Conservation (phyloP, 331 rosid genomes). For the Erythrophleum ivorense region DNA sequence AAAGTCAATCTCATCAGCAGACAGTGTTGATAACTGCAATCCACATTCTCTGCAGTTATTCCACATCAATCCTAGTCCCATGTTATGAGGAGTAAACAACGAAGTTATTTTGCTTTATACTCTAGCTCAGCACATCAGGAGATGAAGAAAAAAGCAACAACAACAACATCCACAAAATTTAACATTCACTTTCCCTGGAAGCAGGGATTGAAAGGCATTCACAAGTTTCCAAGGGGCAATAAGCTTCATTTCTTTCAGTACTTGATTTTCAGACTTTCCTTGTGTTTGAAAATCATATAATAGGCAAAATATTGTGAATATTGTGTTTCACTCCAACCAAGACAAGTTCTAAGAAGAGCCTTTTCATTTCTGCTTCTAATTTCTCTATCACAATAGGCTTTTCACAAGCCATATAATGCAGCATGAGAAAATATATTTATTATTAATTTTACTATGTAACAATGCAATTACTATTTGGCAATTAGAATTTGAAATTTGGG, state of each 20-base stretch:
- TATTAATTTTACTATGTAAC: too few species aligned
- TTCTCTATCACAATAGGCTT: too few species aligned
- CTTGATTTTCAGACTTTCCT: background rate
- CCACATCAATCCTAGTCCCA: constrained; percentile 34
- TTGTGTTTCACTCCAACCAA: constrained; percentile 5
- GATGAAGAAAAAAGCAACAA: too few species aligned
- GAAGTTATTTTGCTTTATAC: background rate
- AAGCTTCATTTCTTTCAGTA: constrained; percentile 4
- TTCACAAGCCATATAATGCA: too few species aligned
- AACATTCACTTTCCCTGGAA: background rate
- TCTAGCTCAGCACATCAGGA: constrained; percentile 7
- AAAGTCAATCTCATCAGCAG: constrained; percentile 64
- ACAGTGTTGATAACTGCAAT: constrained; percentile 58
- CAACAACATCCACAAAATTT: constrained; percentile 1
- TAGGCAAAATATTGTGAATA: background rate
- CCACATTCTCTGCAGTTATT: constrained; percentile 76
- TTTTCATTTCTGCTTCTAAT: too few species aligned
- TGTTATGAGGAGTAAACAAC: constrained; percentile 18
- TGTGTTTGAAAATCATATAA: background rate
- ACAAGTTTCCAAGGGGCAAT: background rate
- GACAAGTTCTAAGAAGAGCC: too few species aligned
- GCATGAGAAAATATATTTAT: too few species aligned
- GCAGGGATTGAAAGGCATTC: background rate
- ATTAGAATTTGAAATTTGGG: too few species aligned
- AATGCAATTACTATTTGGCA: too few species aligned